phyloP scores from a whole-genome alignment of 441 rosid species.

The Mallotus repandus region DNA sequence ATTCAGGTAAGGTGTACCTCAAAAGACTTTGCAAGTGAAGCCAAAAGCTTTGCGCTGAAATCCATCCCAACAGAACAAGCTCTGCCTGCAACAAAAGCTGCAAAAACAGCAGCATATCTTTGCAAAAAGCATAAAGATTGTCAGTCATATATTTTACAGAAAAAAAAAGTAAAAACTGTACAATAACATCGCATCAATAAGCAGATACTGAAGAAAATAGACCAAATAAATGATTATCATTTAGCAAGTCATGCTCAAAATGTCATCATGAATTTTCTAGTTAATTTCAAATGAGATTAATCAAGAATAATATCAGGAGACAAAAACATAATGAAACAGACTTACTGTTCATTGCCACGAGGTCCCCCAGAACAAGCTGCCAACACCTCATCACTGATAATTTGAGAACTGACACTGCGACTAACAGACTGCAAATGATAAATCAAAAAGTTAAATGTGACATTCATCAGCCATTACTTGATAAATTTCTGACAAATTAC shows the following conservation, averaged over 20 bases:
- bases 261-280: background rate
- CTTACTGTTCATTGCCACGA: conserved; percentile 86
- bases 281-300: background rate
- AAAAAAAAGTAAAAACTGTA: background rate
- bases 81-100: conserved; percentile 88
- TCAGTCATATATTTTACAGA: conserved; percentile 18
- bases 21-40: conserved; percentile 66
- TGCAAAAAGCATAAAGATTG: conserved; percentile 28
- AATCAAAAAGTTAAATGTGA: conserved; percentile 18
- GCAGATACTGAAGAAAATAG: background rate
- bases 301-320: conserved; percentile 6
- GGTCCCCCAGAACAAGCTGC: conserved; percentile 68
- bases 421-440: conserved; percentile 52
- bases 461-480: conserved; percentile 4
- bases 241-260: background rate
- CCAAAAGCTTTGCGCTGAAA: conserved; percentile 82
- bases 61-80: conserved; percentile 79
- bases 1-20: conserved; percentile 47
- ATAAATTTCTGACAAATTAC: background rate
- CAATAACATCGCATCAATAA: background rate
- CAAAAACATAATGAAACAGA: background rate
- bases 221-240: background rate
- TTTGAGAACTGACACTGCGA: conserved; percentile 61
- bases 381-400: conserved; percentile 70
- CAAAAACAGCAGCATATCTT: conserved; percentile 85